Evolutionary conservation across 768 basidiomycete genomes (phyloP).

Genomic region (Leccinum variicolor): DNA sequence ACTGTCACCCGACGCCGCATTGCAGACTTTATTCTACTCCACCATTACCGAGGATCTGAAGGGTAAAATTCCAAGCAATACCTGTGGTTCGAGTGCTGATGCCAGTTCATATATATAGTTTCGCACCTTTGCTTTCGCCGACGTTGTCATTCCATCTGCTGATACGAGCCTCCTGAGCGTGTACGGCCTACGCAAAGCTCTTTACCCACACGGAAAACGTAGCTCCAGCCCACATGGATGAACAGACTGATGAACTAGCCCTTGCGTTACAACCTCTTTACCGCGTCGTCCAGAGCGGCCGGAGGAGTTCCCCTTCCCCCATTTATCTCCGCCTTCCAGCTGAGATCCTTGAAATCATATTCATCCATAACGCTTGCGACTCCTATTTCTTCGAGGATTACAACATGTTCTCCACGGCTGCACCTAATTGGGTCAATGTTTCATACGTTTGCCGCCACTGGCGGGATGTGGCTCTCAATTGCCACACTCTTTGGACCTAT

Average conservation of each 20-base stretch:
- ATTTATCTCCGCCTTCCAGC: not conserved
- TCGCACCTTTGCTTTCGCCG: not conserved
- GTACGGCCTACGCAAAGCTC: too few species aligned
- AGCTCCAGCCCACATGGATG: not conserved
- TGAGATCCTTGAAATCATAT: not conserved
- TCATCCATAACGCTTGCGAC: not conserved
- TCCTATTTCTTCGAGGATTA: not conserved
- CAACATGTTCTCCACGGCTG: not conserved
- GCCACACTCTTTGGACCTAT: not conserved
- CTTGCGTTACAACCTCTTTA: not conserved
- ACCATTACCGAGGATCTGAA: too few species aligned
- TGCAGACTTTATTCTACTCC: too few species aligned
- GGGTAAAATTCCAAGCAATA: not conserved
- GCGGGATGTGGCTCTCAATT: not conserved
- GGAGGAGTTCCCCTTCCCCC: not conserved
- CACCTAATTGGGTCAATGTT: not conserved
- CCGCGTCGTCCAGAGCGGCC: not conserved
- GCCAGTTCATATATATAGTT: not conserved
- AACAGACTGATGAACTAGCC: not conserved
- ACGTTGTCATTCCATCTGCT: too few species aligned
- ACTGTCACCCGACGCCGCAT: too few species aligned
- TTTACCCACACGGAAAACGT: not conserved
- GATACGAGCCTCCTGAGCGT: too few species aligned
- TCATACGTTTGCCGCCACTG: not conserved
- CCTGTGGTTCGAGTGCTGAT: not conserved